A percentile compares a stretch with the other conserved stretches of the same genome.
phyloP scores from a whole-genome alignment of 2,329 filamentous ascomycete genomes.

The Sordariomycetes sp. region DNA sequence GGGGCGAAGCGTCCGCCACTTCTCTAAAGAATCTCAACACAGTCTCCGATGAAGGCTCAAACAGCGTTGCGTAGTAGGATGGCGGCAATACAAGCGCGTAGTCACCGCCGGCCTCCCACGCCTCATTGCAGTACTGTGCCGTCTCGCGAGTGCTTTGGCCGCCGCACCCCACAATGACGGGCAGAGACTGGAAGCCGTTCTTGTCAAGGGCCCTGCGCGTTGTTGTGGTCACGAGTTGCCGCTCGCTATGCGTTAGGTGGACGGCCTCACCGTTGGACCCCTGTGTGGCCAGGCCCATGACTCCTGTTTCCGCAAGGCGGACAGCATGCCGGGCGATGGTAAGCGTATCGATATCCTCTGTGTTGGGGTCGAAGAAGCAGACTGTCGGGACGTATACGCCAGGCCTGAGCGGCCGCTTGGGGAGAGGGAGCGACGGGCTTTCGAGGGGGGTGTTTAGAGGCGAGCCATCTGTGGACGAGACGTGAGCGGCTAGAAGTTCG shows the following conservation, averaged over 20 bases:
- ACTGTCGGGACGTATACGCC: constrained; percentile 66
- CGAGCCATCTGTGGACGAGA: background rate
- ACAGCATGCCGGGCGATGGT: constrained; percentile 52
- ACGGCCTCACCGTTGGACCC: constrained; percentile 79
- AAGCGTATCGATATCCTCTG: constrained; percentile 55
- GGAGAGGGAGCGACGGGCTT: background rate
- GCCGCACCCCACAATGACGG: constrained; percentile 67
- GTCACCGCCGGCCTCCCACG: constrained; percentile 58
- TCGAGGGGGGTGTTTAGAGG: background rate
- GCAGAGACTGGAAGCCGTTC: constrained; percentile 52
- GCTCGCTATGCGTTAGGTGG: constrained; percentile 62
- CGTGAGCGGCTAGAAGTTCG: background rate
- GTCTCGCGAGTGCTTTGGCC: constrained; percentile 65
- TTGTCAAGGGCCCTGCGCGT: constrained; percentile 58
- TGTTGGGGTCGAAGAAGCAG: constrained; percentile 57
- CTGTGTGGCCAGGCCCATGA: constrained; percentile 65
- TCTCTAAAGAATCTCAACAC: constrained; percentile 46
- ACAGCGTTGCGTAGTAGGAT: constrained; percentile 61
- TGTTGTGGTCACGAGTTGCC: constrained; percentile 55
- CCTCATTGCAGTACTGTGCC: constrained; percentile 58
- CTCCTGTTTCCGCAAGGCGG: constrained; percentile 61
- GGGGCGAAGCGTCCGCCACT: constrained; percentile 45
- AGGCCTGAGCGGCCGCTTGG: constrained; percentile 26
- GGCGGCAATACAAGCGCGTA: constrained; percentile 68
- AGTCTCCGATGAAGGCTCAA: constrained; percentile 43